A percentile compares a stretch with the other conserved stretches of the same genome.
phyloP scores from a whole-genome alignment of 2,329 filamentous ascomycete species.

The Alternaria ethzedia region DNA sequence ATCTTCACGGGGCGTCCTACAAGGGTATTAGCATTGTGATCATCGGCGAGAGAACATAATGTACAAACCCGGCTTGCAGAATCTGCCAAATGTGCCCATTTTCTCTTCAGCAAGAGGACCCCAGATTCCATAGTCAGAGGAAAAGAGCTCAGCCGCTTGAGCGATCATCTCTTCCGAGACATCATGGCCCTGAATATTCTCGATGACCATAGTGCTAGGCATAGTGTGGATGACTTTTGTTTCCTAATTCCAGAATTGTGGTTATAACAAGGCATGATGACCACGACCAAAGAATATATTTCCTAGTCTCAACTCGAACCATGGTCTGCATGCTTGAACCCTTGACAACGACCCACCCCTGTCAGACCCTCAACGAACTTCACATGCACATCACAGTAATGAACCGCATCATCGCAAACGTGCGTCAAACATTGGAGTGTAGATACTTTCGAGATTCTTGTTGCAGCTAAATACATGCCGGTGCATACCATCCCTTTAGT shows the following conservation, averaged over 20 bases:
- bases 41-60: not conserved
- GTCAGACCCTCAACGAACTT: not conserved
- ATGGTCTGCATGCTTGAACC: not conserved
- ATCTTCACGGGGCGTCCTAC: not conserved
- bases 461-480: constrained; percentile 43
- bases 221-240: not conserved
- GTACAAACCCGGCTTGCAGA: not conserved
- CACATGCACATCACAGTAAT: not conserved
- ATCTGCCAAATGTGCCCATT: not conserved
- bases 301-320: not conserved
- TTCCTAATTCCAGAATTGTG: not conserved
- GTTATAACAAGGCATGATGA: not conserved
- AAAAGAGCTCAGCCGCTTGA: not conserved
- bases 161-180: not conserved
- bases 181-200: not conserved
- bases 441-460: constrained; percentile 38
- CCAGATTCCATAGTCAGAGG: not conserved
- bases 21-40: not conserved
- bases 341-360: not conserved
- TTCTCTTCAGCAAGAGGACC: not conserved
- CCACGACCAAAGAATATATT: not conserved
- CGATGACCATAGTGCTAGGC: not conserved
- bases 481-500: constrained; percentile 39
- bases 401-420: not conserved
- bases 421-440: constrained; percentile 13